Evolutionary conservation across 352 stramenopile species (phyloP).

Genomic region (Phytopythium sindhum): DNA sequence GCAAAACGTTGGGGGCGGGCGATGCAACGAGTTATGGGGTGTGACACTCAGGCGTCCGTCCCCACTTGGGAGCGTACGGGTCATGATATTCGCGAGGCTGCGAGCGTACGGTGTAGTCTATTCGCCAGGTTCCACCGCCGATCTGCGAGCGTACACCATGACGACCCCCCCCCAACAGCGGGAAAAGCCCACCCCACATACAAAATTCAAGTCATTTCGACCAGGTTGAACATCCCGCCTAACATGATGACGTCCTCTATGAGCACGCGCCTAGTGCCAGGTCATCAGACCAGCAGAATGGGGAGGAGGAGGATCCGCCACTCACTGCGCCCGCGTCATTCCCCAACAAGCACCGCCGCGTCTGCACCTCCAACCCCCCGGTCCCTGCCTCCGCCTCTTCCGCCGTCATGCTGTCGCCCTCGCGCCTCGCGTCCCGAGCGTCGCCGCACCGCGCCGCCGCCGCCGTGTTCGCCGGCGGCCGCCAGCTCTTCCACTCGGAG

Average conservation of each 20-base stretch:
- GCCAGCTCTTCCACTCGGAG: slow-evolving; percentile 47
- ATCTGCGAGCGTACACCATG: slow-evolving; percentile 30
- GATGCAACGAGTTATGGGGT: not conserved
- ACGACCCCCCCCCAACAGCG: slow-evolving; percentile 1
- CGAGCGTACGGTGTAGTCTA: slow-evolving; percentile 6
- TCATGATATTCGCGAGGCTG: slow-evolving; percentile 7
- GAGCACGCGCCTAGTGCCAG: not conserved
- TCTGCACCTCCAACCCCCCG: slow-evolving; percentile 2
- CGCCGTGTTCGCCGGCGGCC: not conserved
- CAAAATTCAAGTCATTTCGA: slow-evolving; percentile 13
- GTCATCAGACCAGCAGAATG: slow-evolving; percentile 5
- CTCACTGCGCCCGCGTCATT: slow-evolving; percentile 13
- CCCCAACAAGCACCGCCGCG: slow-evolving; percentile 18
- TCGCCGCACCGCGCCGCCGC: slow-evolving; percentile 15
- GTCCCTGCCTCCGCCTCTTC: not conserved
- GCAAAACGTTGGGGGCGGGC: not conserved
- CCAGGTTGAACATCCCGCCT: slow-evolving; percentile 6
- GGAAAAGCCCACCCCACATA: slow-evolving; percentile 6
- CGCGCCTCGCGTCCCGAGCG: slow-evolving; percentile 21
- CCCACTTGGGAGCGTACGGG: slow-evolving; percentile 2
- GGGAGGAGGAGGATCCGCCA: not conserved
- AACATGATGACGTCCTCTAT: slow-evolving; percentile 3
- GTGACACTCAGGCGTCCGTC: not conserved
- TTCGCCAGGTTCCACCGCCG: not conserved
- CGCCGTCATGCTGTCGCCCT: slow-evolving; percentile 19